phyloP scores from a whole-genome alignment of 2,329 filamentous ascomycete species.

The Teratosphaeria nubilosa region DNA sequence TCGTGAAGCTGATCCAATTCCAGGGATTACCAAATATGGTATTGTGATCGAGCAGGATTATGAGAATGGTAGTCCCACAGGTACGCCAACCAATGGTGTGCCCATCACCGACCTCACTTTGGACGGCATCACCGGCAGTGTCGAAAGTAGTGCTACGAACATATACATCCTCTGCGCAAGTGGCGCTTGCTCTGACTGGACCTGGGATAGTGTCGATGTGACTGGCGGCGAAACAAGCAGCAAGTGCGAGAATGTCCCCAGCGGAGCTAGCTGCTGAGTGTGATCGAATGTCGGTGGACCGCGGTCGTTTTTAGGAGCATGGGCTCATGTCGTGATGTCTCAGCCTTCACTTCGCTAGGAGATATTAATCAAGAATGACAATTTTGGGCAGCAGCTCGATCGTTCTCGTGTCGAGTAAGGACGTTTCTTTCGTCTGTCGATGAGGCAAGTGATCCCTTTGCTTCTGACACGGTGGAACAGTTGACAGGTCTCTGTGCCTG shows the following conservation, averaged over 20 bases:
- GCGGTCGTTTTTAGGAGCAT: background rate
- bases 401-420: too few species aligned
- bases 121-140: conserved; percentile 34
- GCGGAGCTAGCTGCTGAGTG: conserved; percentile 1
- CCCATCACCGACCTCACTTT: conserved; percentile 42
- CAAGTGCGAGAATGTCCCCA: conserved; percentile 32
- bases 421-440: too few species aligned
- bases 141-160: conserved; percentile 27
- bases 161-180: conserved; percentile 46
- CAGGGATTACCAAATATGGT: conserved; percentile 41
- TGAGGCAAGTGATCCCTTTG: too few species aligned
- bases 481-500: too few species aligned
- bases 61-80: conserved; percentile 36
- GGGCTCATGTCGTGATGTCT: background rate
- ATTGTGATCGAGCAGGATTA: conserved; percentile 53
- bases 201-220: conserved; percentile 39
- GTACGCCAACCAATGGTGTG: conserved; percentile 28
- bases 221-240: conserved; percentile 41
- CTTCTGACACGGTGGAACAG: too few species aligned
- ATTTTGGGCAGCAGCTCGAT: background rate
- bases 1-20: background rate
- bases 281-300: background rate
- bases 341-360: background rate
- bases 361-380: background rate
- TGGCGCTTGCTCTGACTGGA: conserved; percentile 40